A percentile compares a stretch with the other conserved stretches of the same genome.
Conservation (phyloP, 805 yeast species). For the Nematodospora valgi region DNA sequence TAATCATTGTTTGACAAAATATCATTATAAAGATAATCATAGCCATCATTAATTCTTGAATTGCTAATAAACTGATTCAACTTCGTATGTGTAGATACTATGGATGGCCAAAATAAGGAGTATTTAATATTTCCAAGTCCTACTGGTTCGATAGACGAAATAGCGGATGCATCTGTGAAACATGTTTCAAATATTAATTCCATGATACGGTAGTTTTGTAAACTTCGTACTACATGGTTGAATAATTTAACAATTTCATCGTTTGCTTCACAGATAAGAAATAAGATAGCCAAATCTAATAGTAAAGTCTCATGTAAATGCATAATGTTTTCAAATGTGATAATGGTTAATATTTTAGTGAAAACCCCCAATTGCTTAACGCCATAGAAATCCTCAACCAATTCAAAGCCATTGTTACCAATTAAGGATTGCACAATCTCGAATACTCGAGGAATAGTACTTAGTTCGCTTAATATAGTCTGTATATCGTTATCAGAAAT, state of each 20-base stretch:
- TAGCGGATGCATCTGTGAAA: slow-evolving; percentile 14
- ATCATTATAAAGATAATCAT: slow-evolving; percentile 21
- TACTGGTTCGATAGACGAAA: not conserved
- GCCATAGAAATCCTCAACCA: slow-evolving; percentile 1
- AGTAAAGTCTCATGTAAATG: slow-evolving; percentile 26
- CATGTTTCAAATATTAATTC: slow-evolving; percentile 24
- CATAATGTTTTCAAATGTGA: slow-evolving; percentile 26
- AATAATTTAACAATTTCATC: slow-evolving; percentile 22
- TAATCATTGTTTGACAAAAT: slow-evolving; percentile 25
- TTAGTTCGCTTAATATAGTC: slow-evolving; percentile 19
- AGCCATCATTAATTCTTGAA: slow-evolving; percentile 21
- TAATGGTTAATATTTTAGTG: slow-evolving; percentile 21
- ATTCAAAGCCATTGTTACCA: slow-evolving; percentile 9
- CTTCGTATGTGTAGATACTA: slow-evolving; percentile 17
- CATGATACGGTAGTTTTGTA: slow-evolving; percentile 21
- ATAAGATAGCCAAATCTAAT: slow-evolving; percentile 25
- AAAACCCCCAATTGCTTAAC: slow-evolving; percentile 17
- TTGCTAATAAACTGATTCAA: slow-evolving; percentile 17
- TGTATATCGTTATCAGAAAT: slow-evolving; percentile 22
- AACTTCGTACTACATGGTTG: slow-evolving; percentile 20
- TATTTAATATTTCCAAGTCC: slow-evolving; percentile 15
- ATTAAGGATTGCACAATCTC: slow-evolving; percentile 21
- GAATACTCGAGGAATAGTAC: slow-evolving; percentile 22
- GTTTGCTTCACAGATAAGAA: slow-evolving; percentile 31
- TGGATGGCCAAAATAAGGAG: slow-evolving; percentile 29